A percentile compares a stretch with the other conserved stretches of the same genome.
These are phyloP conservation scores for Podaxis carcinomalis DNA, from an alignment of 768 basidiomycete species.

Conservation along the genomic window DNA sequence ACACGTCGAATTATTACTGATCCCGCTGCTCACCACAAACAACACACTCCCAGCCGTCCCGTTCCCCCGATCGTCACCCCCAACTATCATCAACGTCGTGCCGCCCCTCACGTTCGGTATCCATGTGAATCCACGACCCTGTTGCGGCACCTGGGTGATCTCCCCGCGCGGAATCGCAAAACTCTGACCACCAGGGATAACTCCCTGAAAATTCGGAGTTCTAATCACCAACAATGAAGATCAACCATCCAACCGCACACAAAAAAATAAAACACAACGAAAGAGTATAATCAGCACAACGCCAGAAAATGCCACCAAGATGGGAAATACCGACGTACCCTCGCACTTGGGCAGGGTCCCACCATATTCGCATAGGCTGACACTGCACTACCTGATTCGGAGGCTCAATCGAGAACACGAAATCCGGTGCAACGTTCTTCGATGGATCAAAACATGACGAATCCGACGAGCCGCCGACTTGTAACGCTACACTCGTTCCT, in stretches of 20 bases:
- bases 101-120: slow-evolving; percentile 59
- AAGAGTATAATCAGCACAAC: neutral
- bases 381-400: slow-evolving; percentile 66
- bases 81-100: slow-evolving; percentile 62
- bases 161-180: slow-evolving; percentile 54
- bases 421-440: slow-evolving; percentile 43
- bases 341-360: slow-evolving; percentile 46
- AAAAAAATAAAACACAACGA: neutral
- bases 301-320: neutral
- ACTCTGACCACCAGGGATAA: slow-evolving; percentile 79
- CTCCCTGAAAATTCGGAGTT: slow-evolving; percentile 57
- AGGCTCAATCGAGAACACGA: slow-evolving; percentile 60
- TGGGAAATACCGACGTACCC: slow-evolving; percentile 36
- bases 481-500: slow-evolving; percentile 66
- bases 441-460: slow-evolving; percentile 56
- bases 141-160: slow-evolving; percentile 35
- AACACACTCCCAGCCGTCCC: slow-evolving; percentile 65
- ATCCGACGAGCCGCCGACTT: slow-evolving; percentile 47
- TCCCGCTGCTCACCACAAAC: slow-evolving; percentile 51
- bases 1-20: slow-evolving; percentile 48
- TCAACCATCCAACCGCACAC: neutral
- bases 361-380: slow-evolving; percentile 58
- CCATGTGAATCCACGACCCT: slow-evolving; percentile 71
- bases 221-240: slow-evolving; percentile 26
- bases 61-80: slow-evolving; percentile 60